Conservation (phyloP, 2,329 filamentous ascomycete genomes). For the Trichoderma asperellum region DNA sequence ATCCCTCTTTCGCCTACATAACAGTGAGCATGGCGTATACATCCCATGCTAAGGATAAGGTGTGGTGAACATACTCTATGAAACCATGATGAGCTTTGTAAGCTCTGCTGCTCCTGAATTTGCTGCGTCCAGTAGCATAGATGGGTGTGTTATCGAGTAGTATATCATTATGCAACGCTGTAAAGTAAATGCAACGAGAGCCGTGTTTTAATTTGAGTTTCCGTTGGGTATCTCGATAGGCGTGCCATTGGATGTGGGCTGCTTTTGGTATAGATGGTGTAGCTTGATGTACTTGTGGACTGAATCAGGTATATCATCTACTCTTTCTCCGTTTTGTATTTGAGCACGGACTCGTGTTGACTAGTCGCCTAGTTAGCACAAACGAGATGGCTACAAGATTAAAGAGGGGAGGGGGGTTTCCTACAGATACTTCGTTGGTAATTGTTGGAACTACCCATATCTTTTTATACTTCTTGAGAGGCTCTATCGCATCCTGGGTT, state of each 20-base stretch:
- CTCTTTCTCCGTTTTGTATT: conserved; percentile 74
- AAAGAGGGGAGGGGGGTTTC: background rate
- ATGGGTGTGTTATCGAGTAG: background rate
- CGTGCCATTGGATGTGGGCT: background rate
- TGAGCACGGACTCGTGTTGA: conserved; percentile 79
- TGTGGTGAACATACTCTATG: background rate
- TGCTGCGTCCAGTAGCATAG: background rate
- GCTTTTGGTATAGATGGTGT: conserved; percentile 58
- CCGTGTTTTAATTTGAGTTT: conserved; percentile 7
- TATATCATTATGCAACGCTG: conserved; percentile 12
- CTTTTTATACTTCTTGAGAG: conserved; percentile 76
- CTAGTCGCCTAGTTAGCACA: conserved; percentile 54
- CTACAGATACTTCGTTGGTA: conserved; percentile 64
- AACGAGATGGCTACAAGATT: background rate
- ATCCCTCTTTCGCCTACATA: background rate
- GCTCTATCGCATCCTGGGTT: conserved; percentile 78
- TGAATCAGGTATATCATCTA: conserved; percentile 70
- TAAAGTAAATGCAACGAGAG: background rate
- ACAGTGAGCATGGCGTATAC: background rate
- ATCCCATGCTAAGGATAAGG: too few species aligned
- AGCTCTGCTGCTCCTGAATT: background rate
- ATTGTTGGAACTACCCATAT: conserved; percentile 83
- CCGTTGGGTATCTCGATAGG: conserved; percentile 11
- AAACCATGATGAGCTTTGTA: conserved; percentile 1
- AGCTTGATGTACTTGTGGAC: conserved; percentile 73